A percentile compares a stretch with the other conserved stretches of the same genome.
Conservation (phyloP, 2,329 filamentous ascomycete species). For the Aspergillus calidoustus region DNA sequence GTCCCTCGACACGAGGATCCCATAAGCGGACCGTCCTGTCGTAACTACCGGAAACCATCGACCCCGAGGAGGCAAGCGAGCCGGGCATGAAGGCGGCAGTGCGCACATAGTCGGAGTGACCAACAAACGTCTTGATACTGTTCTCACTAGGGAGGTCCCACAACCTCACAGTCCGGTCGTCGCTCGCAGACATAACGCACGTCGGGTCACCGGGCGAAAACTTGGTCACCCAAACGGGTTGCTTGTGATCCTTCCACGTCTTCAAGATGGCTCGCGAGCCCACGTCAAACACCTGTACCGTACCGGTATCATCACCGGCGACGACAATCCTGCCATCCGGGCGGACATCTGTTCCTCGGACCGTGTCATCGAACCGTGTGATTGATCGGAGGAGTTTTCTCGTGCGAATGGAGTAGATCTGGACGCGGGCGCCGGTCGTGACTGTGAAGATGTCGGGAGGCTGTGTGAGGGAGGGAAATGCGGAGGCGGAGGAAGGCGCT, state of each 20-base stretch:
- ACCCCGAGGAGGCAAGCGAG: slow-evolving; percentile 62
- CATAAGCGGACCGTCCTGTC: slow-evolving; percentile 91
- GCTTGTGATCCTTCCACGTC: slow-evolving; percentile 93
- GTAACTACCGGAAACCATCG: slow-evolving; percentile 90
- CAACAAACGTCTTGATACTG: slow-evolving; percentile 76
- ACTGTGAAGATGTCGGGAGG: slow-evolving; percentile 74
- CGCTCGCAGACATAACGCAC: slow-evolving; percentile 82
- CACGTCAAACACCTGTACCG: slow-evolving; percentile 94
- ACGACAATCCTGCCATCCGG: slow-evolving; percentile 87
- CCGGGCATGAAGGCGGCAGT: slow-evolving; percentile 82
- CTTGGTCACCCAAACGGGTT: slow-evolving; percentile 88
- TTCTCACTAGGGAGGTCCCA: slow-evolving; percentile 89
- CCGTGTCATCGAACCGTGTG: slow-evolving; percentile 88
- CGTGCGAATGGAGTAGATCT: slow-evolving; percentile 91
- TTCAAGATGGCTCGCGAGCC: slow-evolving; percentile 87
- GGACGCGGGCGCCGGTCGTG: slow-evolving; percentile 90
- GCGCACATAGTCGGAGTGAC: slow-evolving; percentile 92
- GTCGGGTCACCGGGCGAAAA: slow-evolving; percentile 93
- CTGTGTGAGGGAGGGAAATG: slow-evolving; percentile 51
- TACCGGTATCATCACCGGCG: slow-evolving; percentile 87
- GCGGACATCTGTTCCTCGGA: slow-evolving; percentile 85
- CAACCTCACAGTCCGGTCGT: slow-evolving; percentile 88
- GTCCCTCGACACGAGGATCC: slow-evolving; percentile 77
- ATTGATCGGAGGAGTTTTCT: slow-evolving; percentile 93
- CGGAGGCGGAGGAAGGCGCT: slow-evolving; percentile 49